A percentile compares a stretch with the other conserved stretches of the same genome.
These are phyloP conservation scores for Dryas drummondii DNA, from an alignment of 306 rosid genomes.

Conservation along the genomic window DNA sequence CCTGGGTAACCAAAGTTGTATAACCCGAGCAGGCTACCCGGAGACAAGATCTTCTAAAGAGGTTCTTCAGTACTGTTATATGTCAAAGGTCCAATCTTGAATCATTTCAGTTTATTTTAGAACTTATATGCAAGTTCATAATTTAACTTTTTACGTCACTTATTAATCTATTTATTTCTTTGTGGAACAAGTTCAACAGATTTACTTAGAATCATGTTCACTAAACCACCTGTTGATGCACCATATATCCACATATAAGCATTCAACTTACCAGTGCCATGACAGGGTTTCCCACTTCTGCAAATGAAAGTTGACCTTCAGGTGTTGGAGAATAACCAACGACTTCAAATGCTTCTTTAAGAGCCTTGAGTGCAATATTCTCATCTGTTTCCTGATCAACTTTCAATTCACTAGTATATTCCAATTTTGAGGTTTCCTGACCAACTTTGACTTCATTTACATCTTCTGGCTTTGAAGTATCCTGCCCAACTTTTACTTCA, in stretches of 20 bases:
- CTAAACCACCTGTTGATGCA: not conserved
- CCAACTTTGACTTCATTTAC: constrained; percentile 44
- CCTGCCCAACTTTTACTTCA: constrained; percentile 41
- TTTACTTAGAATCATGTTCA: not conserved
- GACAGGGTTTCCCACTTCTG: constrained; percentile 86
- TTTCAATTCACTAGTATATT: constrained; percentile 45
- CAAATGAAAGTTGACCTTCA: constrained; percentile 69
- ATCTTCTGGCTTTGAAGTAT: constrained; percentile 44
- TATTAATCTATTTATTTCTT: not conserved
- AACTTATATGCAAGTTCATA: not conserved
- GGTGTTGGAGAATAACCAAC: constrained; percentile 62
- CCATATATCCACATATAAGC: constrained; percentile 11
- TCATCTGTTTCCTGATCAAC: constrained; percentile 42
- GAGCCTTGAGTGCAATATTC: constrained; percentile 64
- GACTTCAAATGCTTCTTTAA: constrained; percentile 82
- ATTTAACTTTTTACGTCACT: not conserved
- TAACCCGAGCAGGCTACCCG: not conserved
- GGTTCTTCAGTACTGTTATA: not conserved
- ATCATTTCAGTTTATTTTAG: not conserved
- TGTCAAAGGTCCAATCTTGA: not conserved
- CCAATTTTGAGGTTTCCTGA: constrained; percentile 44
- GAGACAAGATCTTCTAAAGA: not conserved
- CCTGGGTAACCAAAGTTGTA: not conserved
- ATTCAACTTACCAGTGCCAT: constrained; percentile 84
- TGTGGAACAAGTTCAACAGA: not conserved